phyloP scores from a whole-genome alignment of 306 rosid species.

The Quillaja saponaria region DNA sequence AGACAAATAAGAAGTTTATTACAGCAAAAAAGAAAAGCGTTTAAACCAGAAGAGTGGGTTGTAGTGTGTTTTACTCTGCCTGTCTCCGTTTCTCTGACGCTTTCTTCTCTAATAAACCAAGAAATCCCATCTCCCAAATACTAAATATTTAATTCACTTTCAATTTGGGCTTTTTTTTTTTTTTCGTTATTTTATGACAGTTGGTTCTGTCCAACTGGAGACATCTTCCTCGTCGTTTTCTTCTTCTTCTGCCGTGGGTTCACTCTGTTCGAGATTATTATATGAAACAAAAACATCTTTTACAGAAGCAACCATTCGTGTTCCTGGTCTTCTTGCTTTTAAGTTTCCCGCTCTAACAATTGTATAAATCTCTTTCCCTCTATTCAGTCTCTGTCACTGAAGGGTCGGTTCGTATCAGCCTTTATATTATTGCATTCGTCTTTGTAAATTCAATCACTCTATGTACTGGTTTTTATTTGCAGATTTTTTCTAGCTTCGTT shows the following conservation, averaged over 20 bases:
- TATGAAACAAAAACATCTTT: slow-evolving; percentile 22
- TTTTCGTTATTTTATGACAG: slow-evolving; percentile 31
- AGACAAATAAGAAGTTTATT: too few species aligned
- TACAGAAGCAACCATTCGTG: slow-evolving; percentile 40
- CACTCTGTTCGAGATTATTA: slow-evolving; percentile 56
- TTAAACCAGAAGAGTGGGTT: too few species aligned
- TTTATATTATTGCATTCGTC: slow-evolving; percentile 17
- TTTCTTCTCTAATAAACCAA: slow-evolving; percentile 3
- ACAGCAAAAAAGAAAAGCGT: too few species aligned
- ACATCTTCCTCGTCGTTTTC: slow-evolving; percentile 63
- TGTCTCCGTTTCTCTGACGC: slow-evolving; percentile 28
- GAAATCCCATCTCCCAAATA: too few species aligned
- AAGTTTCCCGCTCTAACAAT: slow-evolving; percentile 72
- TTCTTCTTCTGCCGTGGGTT: slow-evolving; percentile 48
- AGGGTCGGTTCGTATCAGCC: slow-evolving; percentile 1
- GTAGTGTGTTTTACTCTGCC: slow-evolving; percentile 10
- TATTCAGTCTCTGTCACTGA: slow-evolving; percentile 23
- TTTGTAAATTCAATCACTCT: slow-evolving; percentile 20
- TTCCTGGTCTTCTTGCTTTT: slow-evolving; percentile 37
- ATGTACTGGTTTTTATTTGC: slow-evolving; percentile 36
- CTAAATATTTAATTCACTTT: slow-evolving; percentile 5
- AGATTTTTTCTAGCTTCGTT: too few species aligned
- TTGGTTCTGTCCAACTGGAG: slow-evolving; percentile 39
- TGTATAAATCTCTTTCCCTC: slow-evolving; percentile 36
- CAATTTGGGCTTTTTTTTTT: slow-evolving; percentile 28